Evolutionary conservation across 768 basidiomycete species (phyloP), one percentile per base, ranked within the genome.

Genomic region (Amanita subjunquillea): DNA sequence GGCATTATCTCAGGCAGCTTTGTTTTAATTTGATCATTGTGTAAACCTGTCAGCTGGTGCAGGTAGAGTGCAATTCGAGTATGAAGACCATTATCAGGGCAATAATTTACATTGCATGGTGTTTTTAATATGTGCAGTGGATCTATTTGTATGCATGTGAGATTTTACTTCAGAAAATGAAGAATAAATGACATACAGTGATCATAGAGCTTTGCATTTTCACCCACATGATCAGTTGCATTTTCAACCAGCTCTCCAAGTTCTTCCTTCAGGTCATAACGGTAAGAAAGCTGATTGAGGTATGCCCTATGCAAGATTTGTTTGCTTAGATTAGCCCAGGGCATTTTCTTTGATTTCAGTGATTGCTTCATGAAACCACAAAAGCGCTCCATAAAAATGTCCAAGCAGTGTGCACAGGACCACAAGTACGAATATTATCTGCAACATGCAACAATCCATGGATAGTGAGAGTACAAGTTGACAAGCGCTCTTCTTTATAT

Each of bases 401-500:
- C 71, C 70, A 71, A 8, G 56, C 62, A 0, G 61, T 45, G 63
- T 69, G 70, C 1, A 63, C 56, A n/a, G 70, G 69, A 1, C 67
- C 70, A 54, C 61, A 61, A 12, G 48, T 44, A 0, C 58, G 43
- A 36, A 72, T 70, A 27, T 60, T 57, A 46, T 67, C 58, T 12
- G 58, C 56, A 47, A 70, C 43, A 47, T 72, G 70, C 2, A 71
- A 58, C 0, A 72, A 54, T 3, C 55, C 63, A 59, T 72, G 71
- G 1, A 72, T 58, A 2, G 63, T 63, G 4, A 68, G 48, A 1
- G 64, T 53, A 50, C 69, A 72, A 2, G 57, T 46, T 7, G 63
- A 56, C 20, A 71, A 53, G 12, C 64, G 55, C 9, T 59, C 40
- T 20, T 47, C 39, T 23, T 60, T 15, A 48, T 68, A 60, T 40